Percentiles rank a stretch among this genome's conserved stretches.
These are phyloP conservation scores for Calonectria hongkongensis DNA, from an alignment of 2,329 filamentous ascomycete genomes.

Conservation along the genomic window DNA sequence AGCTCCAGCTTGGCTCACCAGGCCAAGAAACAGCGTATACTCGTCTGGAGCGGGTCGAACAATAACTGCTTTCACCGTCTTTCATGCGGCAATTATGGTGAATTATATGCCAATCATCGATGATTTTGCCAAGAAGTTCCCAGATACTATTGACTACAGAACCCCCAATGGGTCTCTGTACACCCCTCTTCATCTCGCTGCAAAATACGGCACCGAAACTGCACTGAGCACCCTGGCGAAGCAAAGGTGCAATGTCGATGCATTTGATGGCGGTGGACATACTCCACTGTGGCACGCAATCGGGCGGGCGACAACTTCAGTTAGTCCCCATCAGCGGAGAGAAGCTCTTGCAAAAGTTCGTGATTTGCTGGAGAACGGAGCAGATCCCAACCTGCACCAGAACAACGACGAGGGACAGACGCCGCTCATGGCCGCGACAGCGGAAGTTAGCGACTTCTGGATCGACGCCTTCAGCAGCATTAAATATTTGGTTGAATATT, in stretches of 20 bases:
- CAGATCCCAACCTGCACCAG: slow-evolving; percentile 6
- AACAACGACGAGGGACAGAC: neutral
- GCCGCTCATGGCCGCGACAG: neutral
- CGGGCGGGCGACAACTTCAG: neutral
- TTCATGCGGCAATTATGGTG: neutral
- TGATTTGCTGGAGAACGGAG: neutral
- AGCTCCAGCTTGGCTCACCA: neutral
- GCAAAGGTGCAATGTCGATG: neutral
- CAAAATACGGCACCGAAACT: neutral
- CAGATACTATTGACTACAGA: neutral
- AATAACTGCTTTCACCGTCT: slow-evolving; percentile 5
- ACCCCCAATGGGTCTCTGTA: neutral
- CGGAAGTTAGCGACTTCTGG: neutral
- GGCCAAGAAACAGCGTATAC: neutral
- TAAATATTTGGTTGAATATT: neutral
- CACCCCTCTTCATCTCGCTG: slow-evolving; percentile 11
- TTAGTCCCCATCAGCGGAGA: neutral
- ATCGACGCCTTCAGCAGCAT: neutral
- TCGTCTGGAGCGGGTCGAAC: too few species aligned
- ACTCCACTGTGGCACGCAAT: slow-evolving; percentile 16
- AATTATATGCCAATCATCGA: neutral
- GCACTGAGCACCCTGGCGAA: neutral
- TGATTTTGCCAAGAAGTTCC: neutral
- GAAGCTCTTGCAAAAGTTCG: neutral
- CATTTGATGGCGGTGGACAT: neutral